A percentile compares a stretch with the other conserved stretches of the same genome.
phyloP scores from a whole-genome alignment of 2,329 filamentous ascomycete species.

The Fusarium compactum region DNA sequence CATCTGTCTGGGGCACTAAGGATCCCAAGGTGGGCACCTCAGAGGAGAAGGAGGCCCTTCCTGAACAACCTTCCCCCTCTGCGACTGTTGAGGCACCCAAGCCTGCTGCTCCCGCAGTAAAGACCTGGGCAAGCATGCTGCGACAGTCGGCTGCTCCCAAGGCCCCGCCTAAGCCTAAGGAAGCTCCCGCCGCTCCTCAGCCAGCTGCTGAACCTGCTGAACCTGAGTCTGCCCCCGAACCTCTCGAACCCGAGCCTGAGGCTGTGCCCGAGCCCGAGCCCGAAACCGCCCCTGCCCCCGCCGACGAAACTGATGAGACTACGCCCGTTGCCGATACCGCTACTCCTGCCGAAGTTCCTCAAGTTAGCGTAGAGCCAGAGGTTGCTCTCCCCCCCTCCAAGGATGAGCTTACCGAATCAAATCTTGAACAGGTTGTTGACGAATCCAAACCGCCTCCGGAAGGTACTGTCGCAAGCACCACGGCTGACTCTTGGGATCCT shows the following conservation, averaged over 20 bases:
- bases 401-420: slow-evolving; percentile 89
- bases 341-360: slow-evolving; percentile 39
- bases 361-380: slow-evolving; percentile 49
- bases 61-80: slow-evolving; percentile 50
- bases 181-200: slow-evolving; percentile 61
- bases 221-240: slow-evolving; percentile 55
- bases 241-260: slow-evolving; percentile 52
- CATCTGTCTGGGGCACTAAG: slow-evolving; percentile 62
- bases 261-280: slow-evolving; percentile 47
- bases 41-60: slow-evolving; percentile 51
- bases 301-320: slow-evolving; percentile 40
- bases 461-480: slow-evolving; percentile 87
- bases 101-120: slow-evolving; percentile 57
- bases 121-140: slow-evolving; percentile 83
- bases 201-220: slow-evolving; percentile 51
- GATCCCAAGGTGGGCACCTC: slow-evolving; percentile 52
- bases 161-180: slow-evolving; percentile 67
- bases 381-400: slow-evolving; percentile 74
- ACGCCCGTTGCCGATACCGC: slow-evolving; percentile 52
- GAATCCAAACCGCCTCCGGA: slow-evolving; percentile 80
- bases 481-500: slow-evolving; percentile 86
- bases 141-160: slow-evolving; percentile 70
- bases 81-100: slow-evolving; percentile 54
- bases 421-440: slow-evolving; percentile 91
- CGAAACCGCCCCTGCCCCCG: slow-evolving; percentile 51